Base-by-base conservation (phyloP, 129 eudicot species). In the Flaveria robusta region DNA sequence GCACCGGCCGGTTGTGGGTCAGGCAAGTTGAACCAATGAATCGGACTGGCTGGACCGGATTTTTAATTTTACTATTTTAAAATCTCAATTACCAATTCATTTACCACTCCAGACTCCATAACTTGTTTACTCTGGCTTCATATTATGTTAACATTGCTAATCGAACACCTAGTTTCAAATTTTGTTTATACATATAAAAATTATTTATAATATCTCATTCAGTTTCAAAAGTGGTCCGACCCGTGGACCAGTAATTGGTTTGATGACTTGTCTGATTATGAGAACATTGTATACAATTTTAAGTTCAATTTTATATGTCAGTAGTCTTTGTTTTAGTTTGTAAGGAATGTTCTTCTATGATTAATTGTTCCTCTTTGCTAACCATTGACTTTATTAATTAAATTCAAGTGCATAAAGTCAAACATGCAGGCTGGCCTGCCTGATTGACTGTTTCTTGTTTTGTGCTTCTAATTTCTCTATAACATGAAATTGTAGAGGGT, bases 371-470 rank as follows among this genome's bases (percentile, higher is more conserved):
- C 55, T 39, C 7, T 11, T 42, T 55, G 74, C 7, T 43, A 80
- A 66, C 27, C 34, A 41, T 79, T 79, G 78, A 79, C 73, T 72
- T 71, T 55, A 47, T 22, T 60, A 72, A 22, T 27, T 7, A 78
- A 27, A 59, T 16, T 14, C 13, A 27, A 60, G 49, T 64, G 45
- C 49, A 23, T 37, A 64, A 72, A 51, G 83, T 71, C 63, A 72
- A 64, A 39, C 14, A 34, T 23, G 78, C 83, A 65, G 66, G 74
- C 80, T 27, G 47, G 73, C 83, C 22, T 7, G 72, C 77, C 51
- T 59, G 41, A 60, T 79, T 79, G 16, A 46, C 52, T 13, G 42
- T n/a, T 4, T 39, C 16, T 41, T 7, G 8, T 24, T n/a, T 18
- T 23, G 12, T 72, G 68, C 15, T 46, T 18, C 77, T 64, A 16